Conservation (phyloP, 768 basidiomycete genomes). For the Boletus coccyginus region DNA sequence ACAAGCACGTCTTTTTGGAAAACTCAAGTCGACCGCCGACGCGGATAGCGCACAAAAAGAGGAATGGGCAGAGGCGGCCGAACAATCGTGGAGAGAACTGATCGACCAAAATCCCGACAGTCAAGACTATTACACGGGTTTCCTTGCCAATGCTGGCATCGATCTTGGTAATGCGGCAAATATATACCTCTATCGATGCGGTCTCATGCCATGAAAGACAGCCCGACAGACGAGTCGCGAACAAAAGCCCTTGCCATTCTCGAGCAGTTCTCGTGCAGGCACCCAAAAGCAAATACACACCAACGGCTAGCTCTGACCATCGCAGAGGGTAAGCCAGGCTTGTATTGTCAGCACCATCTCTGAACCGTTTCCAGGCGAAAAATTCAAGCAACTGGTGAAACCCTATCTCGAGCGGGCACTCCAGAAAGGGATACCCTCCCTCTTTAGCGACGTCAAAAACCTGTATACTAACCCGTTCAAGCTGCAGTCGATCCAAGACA, state of each 20-base stretch:
- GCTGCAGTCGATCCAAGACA: slow-evolving; percentile 62
- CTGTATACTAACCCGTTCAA: slow-evolving; percentile 71
- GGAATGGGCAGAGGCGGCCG: slow-evolving; percentile 61
- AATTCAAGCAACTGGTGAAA: slow-evolving; percentile 62
- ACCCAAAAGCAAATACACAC: slow-evolving; percentile 70
- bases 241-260: slow-evolving; percentile 56
- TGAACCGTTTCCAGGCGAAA: slow-evolving; percentile 43
- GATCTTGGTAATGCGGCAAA: slow-evolving; percentile 51
- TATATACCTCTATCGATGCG: background rate
- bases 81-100: slow-evolving; percentile 75
- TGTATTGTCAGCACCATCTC: background rate
- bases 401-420: slow-evolving; percentile 71
- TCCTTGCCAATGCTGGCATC: slow-evolving; percentile 62
- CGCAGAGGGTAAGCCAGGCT: slow-evolving; percentile 42
- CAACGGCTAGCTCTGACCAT: slow-evolving; percentile 70
- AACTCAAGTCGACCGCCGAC: slow-evolving; percentile 34
- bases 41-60: slow-evolving; percentile 9
- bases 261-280: slow-evolving; percentile 53
- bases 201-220: slow-evolving; percentile 31
- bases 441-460: slow-evolving; percentile 89
- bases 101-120: slow-evolving; percentile 86
- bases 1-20: slow-evolving; percentile 75
- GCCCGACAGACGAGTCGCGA: slow-evolving; percentile 48
- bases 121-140: slow-evolving; percentile 76
- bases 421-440: slow-evolving; percentile 84